A percentile compares a stretch with the other conserved stretches of the same genome.
phyloP scores from a whole-genome alignment of 805 yeast genomes.

The Myxozyma lipomycoides region DNA sequence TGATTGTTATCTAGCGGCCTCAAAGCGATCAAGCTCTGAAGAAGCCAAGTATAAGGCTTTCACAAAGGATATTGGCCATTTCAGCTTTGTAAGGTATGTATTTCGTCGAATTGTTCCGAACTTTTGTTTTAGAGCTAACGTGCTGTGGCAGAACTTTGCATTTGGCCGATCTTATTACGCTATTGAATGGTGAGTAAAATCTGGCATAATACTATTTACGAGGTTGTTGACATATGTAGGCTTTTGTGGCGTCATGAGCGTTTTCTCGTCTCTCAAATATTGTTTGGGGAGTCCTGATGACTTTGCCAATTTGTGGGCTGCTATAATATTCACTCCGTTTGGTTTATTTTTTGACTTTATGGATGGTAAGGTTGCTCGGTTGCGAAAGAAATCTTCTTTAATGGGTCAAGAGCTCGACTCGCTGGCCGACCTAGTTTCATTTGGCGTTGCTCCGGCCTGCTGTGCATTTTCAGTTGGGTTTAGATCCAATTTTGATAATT shows the following conservation, averaged over 20 bases:
- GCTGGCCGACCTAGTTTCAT: conserved; percentile 82
- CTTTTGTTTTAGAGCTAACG: neutral
- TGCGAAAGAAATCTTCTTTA: conserved; percentile 83
- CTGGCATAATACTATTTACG: neutral
- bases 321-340: conserved; percentile 81
- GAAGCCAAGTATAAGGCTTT: conserved; percentile 72
- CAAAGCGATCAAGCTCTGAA: conserved; percentile 15
- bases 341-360: conserved; percentile 95
- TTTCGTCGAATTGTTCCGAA: neutral
- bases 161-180: conserved; percentile 93
- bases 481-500: conserved; percentile 74
- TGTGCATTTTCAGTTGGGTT: conserved; percentile 90
- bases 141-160: conserved; percentile 60
- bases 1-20: too few relatives aligned
- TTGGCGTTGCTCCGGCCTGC: conserved; percentile 93
- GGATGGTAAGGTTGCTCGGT: conserved; percentile 95
- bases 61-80: conserved; percentile 77
- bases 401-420: conserved; percentile 98
- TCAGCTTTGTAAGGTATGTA: conserved; percentile 59
- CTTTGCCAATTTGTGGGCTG: conserved; percentile 60
- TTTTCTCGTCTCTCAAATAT: conserved; percentile 78
- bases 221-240: conserved; percentile 35
- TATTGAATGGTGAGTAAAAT: conserved; percentile 64
- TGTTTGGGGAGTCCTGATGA: conserved; percentile 63
- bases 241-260: conserved; percentile 86